Evolutionary conservation across 2,329 filamentous ascomycete species (phyloP).

Genomic region (Madurella mycetomatis): DNA sequence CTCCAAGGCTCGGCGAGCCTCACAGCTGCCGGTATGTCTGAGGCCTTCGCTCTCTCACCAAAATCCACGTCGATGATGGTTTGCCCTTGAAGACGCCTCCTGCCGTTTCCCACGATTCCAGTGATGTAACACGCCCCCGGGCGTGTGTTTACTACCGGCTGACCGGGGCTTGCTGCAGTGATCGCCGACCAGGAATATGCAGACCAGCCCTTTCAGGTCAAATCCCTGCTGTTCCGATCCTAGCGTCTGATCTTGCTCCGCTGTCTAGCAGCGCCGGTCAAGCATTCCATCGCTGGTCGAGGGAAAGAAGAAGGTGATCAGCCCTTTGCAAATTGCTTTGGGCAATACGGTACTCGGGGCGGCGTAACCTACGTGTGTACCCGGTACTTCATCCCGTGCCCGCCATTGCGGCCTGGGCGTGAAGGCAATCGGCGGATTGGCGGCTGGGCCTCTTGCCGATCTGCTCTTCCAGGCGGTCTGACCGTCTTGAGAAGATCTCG

Average conservation of each 20-base stretch:
- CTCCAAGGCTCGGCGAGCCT: too few species aligned
- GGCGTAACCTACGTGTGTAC: slow-evolving; percentile 1
- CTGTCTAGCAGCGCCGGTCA: slow-evolving; percentile 1
- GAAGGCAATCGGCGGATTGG: slow-evolving; percentile 6
- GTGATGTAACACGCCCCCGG: slow-evolving; percentile 5
- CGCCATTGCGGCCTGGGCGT: not conserved
- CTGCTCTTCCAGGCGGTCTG: slow-evolving; percentile 12
- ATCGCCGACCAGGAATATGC: slow-evolving; percentile 26
- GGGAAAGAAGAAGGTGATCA: not conserved
- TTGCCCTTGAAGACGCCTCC: too few species aligned
- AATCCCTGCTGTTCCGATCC: slow-evolving; percentile 20
- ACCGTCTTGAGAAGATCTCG: slow-evolving; percentile 20
- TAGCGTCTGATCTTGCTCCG: slow-evolving; percentile 20
- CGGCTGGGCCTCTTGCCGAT: slow-evolving; percentile 15
- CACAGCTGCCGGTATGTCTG: too few species aligned
- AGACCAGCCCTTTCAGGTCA: slow-evolving; percentile 20
- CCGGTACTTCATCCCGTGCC: not conserved
- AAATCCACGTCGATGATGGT: too few species aligned
- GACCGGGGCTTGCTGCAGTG: slow-evolving; percentile 15
- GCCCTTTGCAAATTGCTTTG: too few species aligned
- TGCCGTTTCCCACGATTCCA: not conserved
- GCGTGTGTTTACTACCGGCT: slow-evolving; percentile 9
- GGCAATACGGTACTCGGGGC: too few species aligned
- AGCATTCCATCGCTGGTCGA: not conserved
- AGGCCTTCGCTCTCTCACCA: too few species aligned